A percentile compares a stretch with the other conserved stretches of the same genome.
These are phyloP conservation scores for Pichia sp. DNA, from an alignment of 1,139 yeast species.

Conservation along the genomic window DNA sequence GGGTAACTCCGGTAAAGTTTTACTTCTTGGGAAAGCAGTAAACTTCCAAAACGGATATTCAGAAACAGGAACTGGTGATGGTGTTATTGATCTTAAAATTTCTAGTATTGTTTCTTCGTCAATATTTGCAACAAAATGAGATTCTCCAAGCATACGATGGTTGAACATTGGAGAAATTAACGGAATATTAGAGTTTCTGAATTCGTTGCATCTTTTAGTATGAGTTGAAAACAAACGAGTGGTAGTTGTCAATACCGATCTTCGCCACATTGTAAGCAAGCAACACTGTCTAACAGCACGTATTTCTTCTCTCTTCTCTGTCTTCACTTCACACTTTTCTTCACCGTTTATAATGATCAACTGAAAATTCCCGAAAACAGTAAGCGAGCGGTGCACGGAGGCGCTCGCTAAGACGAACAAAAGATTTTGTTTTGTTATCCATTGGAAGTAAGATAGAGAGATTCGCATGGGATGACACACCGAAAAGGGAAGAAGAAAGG, in stretches of 20 bases:
- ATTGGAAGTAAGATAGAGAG: too few species aligned
- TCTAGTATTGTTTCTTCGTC: slow-evolving; percentile 21
- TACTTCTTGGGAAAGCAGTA: slow-evolving; percentile 15
- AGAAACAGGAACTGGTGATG: slow-evolving; percentile 18
- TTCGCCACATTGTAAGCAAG: too few species aligned
- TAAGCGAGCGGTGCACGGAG: neutral
- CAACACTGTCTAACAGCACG: too few species aligned
- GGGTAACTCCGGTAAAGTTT: slow-evolving; percentile 19
- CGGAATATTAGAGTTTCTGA: slow-evolving; percentile 6
- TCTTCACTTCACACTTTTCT: too few species aligned
- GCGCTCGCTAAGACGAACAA: too few species aligned
- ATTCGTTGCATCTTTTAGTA: too few species aligned
- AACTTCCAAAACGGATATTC: slow-evolving; percentile 17
- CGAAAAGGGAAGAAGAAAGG: too few species aligned
- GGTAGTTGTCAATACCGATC: too few species aligned
- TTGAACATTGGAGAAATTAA: slow-evolving; percentile 11
- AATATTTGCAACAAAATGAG: slow-evolving; percentile 10
- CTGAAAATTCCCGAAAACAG: neutral
- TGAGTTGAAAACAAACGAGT: too few species aligned
- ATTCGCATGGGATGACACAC: too few species aligned
- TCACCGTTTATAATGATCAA: neutral
- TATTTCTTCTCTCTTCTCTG: too few species aligned
- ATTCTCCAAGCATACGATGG: slow-evolving; percentile 11
- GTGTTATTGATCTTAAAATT: slow-evolving; percentile 17
- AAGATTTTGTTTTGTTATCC: too few species aligned